Percentiles rank a stretch among this genome's conserved stretches.
phyloP scores from a whole-genome alignment of 805 yeast species.

The Candida morakotiae region DNA sequence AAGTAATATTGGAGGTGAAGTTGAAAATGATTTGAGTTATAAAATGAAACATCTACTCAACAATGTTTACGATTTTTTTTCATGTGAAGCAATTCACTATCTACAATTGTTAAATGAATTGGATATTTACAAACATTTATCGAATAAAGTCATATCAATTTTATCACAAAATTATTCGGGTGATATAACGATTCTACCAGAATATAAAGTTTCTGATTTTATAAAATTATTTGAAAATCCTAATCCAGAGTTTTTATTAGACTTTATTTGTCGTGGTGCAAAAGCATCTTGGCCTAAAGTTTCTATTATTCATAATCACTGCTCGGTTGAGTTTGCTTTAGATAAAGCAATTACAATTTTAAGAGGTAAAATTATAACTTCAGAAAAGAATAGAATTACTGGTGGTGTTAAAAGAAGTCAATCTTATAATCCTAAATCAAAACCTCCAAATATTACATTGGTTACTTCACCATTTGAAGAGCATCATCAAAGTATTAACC shows the following conservation, averaged over 20 bases:
- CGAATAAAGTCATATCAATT: constrained; percentile 71
- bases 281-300: constrained; percentile 92
- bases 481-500: background rate
- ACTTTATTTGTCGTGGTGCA: constrained; percentile 76
- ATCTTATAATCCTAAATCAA: constrained; percentile 3
- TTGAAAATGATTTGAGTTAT: constrained; percentile 53
- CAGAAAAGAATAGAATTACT: constrained; percentile 13
- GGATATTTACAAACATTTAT: constrained; percentile 69
- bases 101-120: constrained; percentile 69
- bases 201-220: constrained; percentile 55
- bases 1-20: constrained; percentile 65
- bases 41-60: constrained; percentile 49
- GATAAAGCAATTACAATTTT: constrained; percentile 73
- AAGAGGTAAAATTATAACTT: constrained; percentile 54
- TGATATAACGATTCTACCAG: constrained; percentile 89
- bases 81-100: constrained; percentile 75
- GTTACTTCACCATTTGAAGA: constrained; percentile 20
- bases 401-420: constrained; percentile 6
- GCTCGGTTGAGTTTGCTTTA: constrained; percentile 82
- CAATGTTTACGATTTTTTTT: constrained; percentile 52
- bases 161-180: constrained; percentile 88
- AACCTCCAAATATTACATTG: constrained; percentile 10
- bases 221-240: constrained; percentile 74
- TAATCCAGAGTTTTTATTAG: constrained; percentile 65
- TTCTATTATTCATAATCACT: constrained; percentile 80